Conservation (phyloP, 1,139 yeast genomes). For the Candida sanyaensis region DNA sequence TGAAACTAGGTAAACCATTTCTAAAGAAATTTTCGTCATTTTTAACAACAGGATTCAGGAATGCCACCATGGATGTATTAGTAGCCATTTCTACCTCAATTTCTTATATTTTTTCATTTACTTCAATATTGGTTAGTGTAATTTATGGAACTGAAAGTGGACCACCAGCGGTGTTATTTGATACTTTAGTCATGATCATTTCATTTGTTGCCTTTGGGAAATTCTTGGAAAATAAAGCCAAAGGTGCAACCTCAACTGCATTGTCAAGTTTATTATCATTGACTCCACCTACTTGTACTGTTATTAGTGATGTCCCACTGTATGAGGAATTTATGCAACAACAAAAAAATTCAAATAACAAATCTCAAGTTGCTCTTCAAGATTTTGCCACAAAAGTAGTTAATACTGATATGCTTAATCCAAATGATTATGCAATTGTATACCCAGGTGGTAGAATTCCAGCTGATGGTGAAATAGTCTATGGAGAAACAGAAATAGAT, state of each 20-base stretch:
- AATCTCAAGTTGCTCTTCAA: conserved; percentile 10
- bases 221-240: conserved; percentile 88
- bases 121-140: conserved; percentile 52
- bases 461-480: conserved; percentile 81
- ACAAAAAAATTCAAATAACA: conserved; percentile 9
- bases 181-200: conserved; percentile 82
- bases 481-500: conserved; percentile 81
- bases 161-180: conserved; percentile 79
- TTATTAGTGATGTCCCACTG: conserved; percentile 45
- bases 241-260: conserved; percentile 91
- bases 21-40: conserved; percentile 66
- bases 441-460: conserved; percentile 89
- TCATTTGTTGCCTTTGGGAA: conserved; percentile 86
- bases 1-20: conserved; percentile 64
- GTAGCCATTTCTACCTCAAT: conserved; percentile 82
- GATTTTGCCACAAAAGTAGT: conserved; percentile 38
- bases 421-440: conserved; percentile 73
- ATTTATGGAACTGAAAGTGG: conserved; percentile 34
- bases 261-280: conserved; percentile 76
- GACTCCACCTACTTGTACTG: conserved; percentile 76
- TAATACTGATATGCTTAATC: conserved; percentile 74
- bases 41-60: conserved; percentile 56
- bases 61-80: conserved; percentile 94
- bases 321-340: conserved; percentile 24
- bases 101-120: conserved; percentile 72